phyloP scores from a whole-genome alignment of 2,329 filamentous ascomycete genomes.

The Bipolaris bicolor region DNA sequence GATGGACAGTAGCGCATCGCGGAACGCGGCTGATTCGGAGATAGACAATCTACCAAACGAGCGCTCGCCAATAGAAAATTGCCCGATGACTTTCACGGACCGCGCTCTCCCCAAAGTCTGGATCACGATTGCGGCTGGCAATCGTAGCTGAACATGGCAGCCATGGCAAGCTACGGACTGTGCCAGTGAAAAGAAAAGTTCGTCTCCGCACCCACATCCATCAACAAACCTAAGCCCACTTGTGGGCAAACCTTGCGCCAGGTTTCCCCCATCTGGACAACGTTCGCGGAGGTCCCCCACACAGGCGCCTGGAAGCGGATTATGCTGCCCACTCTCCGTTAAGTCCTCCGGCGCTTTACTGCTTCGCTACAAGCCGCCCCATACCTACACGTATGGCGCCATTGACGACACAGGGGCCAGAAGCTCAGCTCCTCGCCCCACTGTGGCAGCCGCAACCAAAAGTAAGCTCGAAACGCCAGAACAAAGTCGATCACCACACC shows the following conservation, averaged over 20 bases:
- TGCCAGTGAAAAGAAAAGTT: slow-evolving; percentile 1
- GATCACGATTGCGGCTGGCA: slow-evolving; percentile 10
- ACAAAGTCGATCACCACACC: slow-evolving; percentile 2
- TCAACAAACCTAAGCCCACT: not conserved
- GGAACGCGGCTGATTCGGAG: slow-evolving; percentile 1
- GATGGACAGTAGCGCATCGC: slow-evolving; percentile 4
- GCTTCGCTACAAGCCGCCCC: slow-evolving; percentile 18
- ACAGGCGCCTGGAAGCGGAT: slow-evolving; percentile 3
- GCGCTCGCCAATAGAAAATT: slow-evolving; percentile 9
- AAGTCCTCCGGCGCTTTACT: slow-evolving; percentile 14
- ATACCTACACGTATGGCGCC: slow-evolving; percentile 20
- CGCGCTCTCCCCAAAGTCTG: slow-evolving; percentile 7
- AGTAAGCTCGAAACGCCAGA: slow-evolving; percentile 7
- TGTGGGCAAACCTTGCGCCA: slow-evolving; percentile 1
- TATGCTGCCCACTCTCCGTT: slow-evolving; percentile 14
- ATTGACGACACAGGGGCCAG: slow-evolving; percentile 15
- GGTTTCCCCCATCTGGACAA: slow-evolving; percentile 16
- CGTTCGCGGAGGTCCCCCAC: slow-evolving; percentile 11
- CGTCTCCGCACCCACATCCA: not conserved
- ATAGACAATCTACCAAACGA: slow-evolving; percentile 1
- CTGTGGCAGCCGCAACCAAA: slow-evolving; percentile 14
- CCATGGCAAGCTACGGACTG: slow-evolving; percentile 9
- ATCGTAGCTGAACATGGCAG: slow-evolving; percentile 7
- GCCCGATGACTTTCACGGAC: slow-evolving; percentile 10
- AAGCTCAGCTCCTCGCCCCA: slow-evolving; percentile 19